Evolutionary conservation across 2,329 filamentous ascomycete genomes (phyloP), one percentile per base, ranked within the genome.

Genomic region (Sclerotinia minor): DNA sequence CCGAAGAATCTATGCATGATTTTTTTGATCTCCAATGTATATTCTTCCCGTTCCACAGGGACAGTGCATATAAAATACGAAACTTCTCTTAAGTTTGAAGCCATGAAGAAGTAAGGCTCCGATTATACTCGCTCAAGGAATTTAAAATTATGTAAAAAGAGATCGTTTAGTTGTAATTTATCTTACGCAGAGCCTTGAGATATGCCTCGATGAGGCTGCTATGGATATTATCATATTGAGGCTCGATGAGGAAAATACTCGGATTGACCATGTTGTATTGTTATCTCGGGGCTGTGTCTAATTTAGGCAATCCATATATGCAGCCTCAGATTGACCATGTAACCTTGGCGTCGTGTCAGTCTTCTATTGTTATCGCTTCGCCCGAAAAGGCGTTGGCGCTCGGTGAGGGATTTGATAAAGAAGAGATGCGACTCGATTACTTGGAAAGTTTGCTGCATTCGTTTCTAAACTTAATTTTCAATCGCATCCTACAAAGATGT

Each of bases 1-100:
- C 65, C 65, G 5, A 67, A 45, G 15, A 67, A 67, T 35, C 17
- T 24, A 35, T 38, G 13, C 19, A 67, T 35, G 15, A 67, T 67
- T 8, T 44, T 19, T 45, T 35, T 55, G n/a, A 67, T 61, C 4
- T 47, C 65, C 35, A 17, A 24, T 1, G 19, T 67, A 35, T 26
- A 63, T 54, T 63, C 55, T 15, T 21, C 9, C 45, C 55, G 32
- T 15, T 53, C 35, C 21, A 19, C 32, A 1, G 65, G 38, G 24
- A 61, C 55, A 26, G 53, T 66, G 47, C 45, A 67, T 53, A 67
- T 44, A 50, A 24, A 8, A n/a, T 24, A 7, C 44, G 9, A 38
- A 35, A 38, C 29, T 19, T 61, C 29, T 13, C 11, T 47, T 32
- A 29, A 38, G 24, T 50, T 61, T 50, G 7, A 45, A 50, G 7